Percentiles rank a stretch among this genome's conserved stretches.
Evolutionary conservation across 2,329 filamentous ascomycete genomes (phyloP).

Genomic region (Chrysoporthe austroafricana): DNA sequence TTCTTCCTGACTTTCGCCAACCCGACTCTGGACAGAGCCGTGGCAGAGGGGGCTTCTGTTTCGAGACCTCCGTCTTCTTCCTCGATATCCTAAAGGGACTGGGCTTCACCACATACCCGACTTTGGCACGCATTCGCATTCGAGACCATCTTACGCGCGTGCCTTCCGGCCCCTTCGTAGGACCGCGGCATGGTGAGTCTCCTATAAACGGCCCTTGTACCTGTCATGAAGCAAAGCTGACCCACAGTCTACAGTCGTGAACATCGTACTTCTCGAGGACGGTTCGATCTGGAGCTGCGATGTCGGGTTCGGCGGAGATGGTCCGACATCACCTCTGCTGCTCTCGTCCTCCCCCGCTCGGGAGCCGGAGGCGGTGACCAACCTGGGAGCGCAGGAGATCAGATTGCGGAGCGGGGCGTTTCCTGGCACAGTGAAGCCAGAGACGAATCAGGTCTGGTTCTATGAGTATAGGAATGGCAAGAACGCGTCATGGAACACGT

Average conservation of each 20-base stretch:
- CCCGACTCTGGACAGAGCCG: slow-evolving; percentile 35
- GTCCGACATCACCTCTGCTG: slow-evolving; percentile 60
- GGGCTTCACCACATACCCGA: slow-evolving; percentile 39
- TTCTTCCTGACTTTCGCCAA: slow-evolving; percentile 41
- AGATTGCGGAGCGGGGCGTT: slow-evolving; percentile 56
- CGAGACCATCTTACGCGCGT: slow-evolving; percentile 41
- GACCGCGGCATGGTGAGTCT: slow-evolving; percentile 46
- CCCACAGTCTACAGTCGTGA: slow-evolving; percentile 48
- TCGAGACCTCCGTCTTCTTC: slow-evolving; percentile 62
- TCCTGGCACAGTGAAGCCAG: slow-evolving; percentile 39
- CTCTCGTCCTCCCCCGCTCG: slow-evolving; percentile 39
- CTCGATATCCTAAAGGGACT: slow-evolving; percentile 34
- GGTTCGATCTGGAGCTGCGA: slow-evolving; percentile 59
- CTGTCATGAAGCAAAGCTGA: neutral
- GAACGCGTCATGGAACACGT: slow-evolving; percentile 57
- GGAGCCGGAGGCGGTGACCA: slow-evolving; percentile 45
- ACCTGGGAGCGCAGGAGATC: slow-evolving; percentile 60
- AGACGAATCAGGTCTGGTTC: slow-evolving; percentile 59
- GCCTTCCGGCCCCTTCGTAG: slow-evolving; percentile 44
- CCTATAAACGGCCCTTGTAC: neutral
- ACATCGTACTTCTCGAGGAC: slow-evolving; percentile 58
- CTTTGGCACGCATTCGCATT: slow-evolving; percentile 54
- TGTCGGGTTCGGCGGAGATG: slow-evolving; percentile 67
- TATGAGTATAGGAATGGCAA: slow-evolving; percentile 60
- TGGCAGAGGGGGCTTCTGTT: slow-evolving; percentile 60